Base-by-base conservation (phyloP, 1,284 basidiomycete species). In the Tilletia caries region DNA sequence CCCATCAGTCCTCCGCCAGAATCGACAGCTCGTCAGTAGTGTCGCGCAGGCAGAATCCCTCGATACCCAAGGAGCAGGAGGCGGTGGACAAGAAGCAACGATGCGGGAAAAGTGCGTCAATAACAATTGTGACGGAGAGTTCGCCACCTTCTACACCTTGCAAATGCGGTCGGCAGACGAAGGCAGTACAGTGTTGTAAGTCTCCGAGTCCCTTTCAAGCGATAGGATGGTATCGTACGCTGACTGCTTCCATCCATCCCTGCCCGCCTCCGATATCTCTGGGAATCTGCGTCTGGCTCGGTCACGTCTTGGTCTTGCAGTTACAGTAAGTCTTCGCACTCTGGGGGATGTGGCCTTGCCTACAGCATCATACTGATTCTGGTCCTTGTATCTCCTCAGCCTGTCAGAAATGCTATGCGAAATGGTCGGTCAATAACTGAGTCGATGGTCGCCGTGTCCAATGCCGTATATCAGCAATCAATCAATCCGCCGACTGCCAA, bases 401-500 rank as follows among this genome's bases (percentile, higher is more conserved):
- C 4, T 62, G 58, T 62, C 29, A 33, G 29, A 62, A 62, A 29
- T 62, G 58, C 32, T 34, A 12, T n/a, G 32, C 58, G 3, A 62
- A 62, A 62, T 62, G 58, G 58, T 62, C 58, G 58, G 32, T 62
- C 58, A 62, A 62, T 18, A 62, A 62, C 6, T 62, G 58, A 62
- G 32, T 41, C 37, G 37, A 41, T 10, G 37, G 15, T 41, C n/a
- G n/a, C n/a, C n/a, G n/a, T n/a, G n/a, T n/a, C n/a, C n/a, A n/a
- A n/a, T n/a, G n/a, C n/a, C n/a, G n/a, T n/a, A n/a, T n/a, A n/a
- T n/a, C n/a, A n/a, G n/a, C n/a, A n/a, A n/a, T n/a, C n/a, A n/a
- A n/a, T n/a, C n/a, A n/a, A n/a, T n/a, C n/a, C n/a, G n/a, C n/a
- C n/a, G n/a, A n/a, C n/a, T n/a, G n/a, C n/a, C n/a, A n/a, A n/a